Conservation (phyloP, 345 rosid species). For the Dimocarpus longan region DNA sequence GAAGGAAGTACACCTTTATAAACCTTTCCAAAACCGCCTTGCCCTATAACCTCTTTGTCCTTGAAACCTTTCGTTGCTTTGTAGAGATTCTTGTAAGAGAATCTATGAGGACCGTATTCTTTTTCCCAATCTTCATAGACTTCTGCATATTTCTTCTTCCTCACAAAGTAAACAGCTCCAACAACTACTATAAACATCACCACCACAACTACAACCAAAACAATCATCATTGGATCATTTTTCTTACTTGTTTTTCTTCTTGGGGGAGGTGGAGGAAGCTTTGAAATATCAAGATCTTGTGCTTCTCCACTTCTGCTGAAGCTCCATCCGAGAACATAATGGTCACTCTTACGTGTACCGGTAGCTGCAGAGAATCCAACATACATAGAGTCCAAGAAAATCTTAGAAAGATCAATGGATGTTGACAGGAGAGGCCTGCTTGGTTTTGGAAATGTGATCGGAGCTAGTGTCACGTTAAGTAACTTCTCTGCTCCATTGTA, state of each 20-base stretch:
- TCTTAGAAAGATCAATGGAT: not conserved
- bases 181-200: conserved; percentile 19
- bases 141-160: conserved; percentile 56
- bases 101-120: conserved; percentile 58
- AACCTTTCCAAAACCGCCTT: conserved; percentile 59
- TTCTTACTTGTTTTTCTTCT: conserved; percentile 12
- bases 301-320: conserved; percentile 52
- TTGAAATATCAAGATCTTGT: conserved; percentile 38
- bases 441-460: not conserved
- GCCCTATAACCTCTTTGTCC: conserved; percentile 46
- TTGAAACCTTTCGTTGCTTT: conserved; percentile 64
- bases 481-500: conserved; percentile 4
- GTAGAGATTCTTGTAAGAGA: conserved; percentile 53
- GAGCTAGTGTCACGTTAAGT: conserved; percentile 22
- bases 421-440: conserved; percentile 15
- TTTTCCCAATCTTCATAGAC: conserved; percentile 68
- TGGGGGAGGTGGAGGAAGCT: conserved; percentile 58
- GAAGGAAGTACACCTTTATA: conserved; percentile 55
- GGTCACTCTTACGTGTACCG: too few relatives aligned
- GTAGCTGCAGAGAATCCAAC: conserved; percentile 61
- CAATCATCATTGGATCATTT: conserved; percentile 22
- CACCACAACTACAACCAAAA: conserved; percentile 26
- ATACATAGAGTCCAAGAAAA: conserved; percentile 28
- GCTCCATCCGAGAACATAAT: conserved; percentile 66
- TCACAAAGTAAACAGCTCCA: conserved; percentile 26